A percentile compares a stretch with the other conserved stretches of the same genome.
These are phyloP conservation scores for Epichloe uncinata DNA, from an alignment of 2,329 filamentous ascomycete species.

Conservation along the genomic window DNA sequence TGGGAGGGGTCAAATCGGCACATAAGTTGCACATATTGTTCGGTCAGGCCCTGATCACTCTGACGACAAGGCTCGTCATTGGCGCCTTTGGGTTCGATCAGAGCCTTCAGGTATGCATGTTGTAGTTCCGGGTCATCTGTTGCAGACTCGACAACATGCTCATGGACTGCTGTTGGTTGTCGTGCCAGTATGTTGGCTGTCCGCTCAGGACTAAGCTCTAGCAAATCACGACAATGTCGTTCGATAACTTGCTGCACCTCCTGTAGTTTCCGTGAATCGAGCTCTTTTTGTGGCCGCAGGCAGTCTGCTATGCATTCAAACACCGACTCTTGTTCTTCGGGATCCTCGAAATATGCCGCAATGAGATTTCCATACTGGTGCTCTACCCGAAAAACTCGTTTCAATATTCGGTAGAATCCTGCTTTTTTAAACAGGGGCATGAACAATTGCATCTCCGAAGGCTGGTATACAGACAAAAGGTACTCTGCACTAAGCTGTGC, in stretches of 20 bases:
- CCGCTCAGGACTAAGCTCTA: slow-evolving; percentile 50
- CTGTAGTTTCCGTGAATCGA: slow-evolving; percentile 56
- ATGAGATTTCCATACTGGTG: slow-evolving; percentile 69
- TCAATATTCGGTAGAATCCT: slow-evolving; percentile 81
- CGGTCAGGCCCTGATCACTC: slow-evolving; percentile 49
- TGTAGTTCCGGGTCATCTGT: slow-evolving; percentile 50
- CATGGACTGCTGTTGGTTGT: slow-evolving; percentile 51
- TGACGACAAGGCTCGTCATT: slow-evolving; percentile 19
- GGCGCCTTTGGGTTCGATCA: slow-evolving; percentile 51
- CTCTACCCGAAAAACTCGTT: slow-evolving; percentile 71
- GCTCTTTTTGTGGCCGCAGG: slow-evolving; percentile 47
- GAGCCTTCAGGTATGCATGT: slow-evolving; percentile 60
- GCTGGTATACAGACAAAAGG: slow-evolving; percentile 82
- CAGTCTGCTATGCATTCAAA: slow-evolving; percentile 72
- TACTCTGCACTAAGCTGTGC: slow-evolving; percentile 97
- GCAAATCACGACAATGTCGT: slow-evolving; percentile 51
- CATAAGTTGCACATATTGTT: slow-evolving; percentile 82
- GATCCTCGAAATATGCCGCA: slow-evolving; percentile 73
- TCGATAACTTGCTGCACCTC: slow-evolving; percentile 58
- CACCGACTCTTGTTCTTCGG: slow-evolving; percentile 57
- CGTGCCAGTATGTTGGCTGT: slow-evolving; percentile 52
- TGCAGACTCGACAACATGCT: slow-evolving; percentile 49
- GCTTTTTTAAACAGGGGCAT: slow-evolving; percentile 69
- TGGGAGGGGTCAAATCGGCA: slow-evolving; percentile 71
- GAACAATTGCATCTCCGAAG: slow-evolving; percentile 62